phyloP scores from a whole-genome alignment of 2,329 filamentous ascomycete genomes.

The Nigrograna mackinnonii region DNA sequence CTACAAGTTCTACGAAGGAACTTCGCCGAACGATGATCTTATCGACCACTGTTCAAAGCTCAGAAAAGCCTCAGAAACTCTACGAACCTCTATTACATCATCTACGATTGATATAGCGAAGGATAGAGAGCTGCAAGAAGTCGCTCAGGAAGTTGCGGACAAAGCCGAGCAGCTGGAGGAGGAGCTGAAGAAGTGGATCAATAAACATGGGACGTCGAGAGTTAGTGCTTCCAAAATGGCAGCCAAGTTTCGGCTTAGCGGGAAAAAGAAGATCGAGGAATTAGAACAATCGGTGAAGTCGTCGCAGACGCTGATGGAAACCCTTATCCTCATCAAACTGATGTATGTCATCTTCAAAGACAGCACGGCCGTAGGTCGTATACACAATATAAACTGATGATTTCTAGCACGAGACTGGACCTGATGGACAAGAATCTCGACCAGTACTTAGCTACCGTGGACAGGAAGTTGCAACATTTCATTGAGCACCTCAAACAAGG shows the following conservation, averaged over 20 bases:
- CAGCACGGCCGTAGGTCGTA: no score
- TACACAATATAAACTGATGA: background rate
- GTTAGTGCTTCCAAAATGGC: no score
- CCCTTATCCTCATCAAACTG: constrained; percentile 2
- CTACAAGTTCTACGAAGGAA: constrained; percentile 3
- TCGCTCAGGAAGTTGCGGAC: no score
- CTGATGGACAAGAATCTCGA: background rate
- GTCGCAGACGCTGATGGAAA: constrained; percentile 4
- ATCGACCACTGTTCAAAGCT: background rate
- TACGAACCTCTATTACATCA: no score
- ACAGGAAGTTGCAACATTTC: background rate
- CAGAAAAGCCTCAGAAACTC: no score
- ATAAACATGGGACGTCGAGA: no score
- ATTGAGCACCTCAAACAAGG: constrained; percentile 1
- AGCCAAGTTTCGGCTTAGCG: no score
- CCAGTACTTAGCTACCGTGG: background rate
- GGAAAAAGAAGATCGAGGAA: constrained; percentile 1
- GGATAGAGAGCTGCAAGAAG: no score
- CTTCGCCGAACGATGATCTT: background rate
- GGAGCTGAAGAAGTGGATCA: no score
- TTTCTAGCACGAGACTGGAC: background rate
- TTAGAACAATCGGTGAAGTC: background rate
- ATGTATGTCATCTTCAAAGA: constrained; percentile 2
- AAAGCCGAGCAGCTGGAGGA: no score
- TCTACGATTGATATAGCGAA: no score